Evolutionary conservation across 192 early-diverging fungal species (phyloP).

Genomic region (Rhizophlyctis rosea): DNA sequence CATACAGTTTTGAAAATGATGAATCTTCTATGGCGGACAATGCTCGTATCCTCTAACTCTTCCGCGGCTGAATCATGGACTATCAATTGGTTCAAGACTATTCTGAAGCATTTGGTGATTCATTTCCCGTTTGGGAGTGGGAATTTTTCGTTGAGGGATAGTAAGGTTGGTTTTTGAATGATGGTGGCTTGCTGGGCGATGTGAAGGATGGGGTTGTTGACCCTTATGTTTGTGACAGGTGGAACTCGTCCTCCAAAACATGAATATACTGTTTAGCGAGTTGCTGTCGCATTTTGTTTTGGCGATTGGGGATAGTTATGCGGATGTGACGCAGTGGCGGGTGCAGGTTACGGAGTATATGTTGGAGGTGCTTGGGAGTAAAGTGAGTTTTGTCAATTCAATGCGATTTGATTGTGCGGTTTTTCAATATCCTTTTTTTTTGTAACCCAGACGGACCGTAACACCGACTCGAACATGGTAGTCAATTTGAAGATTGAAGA

Average conservation of each 20-base stretch:
- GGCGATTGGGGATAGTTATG: constrained; percentile 18
- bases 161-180: constrained; percentile 54
- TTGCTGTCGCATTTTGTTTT: constrained; percentile 54
- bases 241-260: constrained; percentile 52
- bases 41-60: constrained; percentile 22
- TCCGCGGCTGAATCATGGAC: constrained; percentile 38
- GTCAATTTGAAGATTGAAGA: constrained; percentile 8
- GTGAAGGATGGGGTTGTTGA: too few relatives aligned
- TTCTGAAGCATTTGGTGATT: constrained; percentile 66
- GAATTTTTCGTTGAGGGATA: constrained; percentile 41
- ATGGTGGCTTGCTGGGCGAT: too few relatives aligned
- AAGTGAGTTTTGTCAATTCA: constrained; percentile 22
- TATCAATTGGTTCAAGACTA: constrained; percentile 47
- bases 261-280: constrained; percentile 71
- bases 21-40: constrained; percentile 66
- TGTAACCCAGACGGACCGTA: not conserved
- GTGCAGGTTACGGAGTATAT: constrained; percentile 58
- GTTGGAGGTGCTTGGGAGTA: constrained; percentile 45
- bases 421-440: not conserved
- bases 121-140: constrained; percentile 76
- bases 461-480: not conserved
- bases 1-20: constrained; percentile 62
- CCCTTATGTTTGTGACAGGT: constrained; percentile 51
- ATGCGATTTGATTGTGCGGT: not conserved
- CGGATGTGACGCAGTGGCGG: constrained; percentile 35